Percentiles rank a stretch among this genome's conserved stretches.
Conservation (phyloP, 2,329 filamentous ascomycete species). For the Aschersonia sp. region DNA sequence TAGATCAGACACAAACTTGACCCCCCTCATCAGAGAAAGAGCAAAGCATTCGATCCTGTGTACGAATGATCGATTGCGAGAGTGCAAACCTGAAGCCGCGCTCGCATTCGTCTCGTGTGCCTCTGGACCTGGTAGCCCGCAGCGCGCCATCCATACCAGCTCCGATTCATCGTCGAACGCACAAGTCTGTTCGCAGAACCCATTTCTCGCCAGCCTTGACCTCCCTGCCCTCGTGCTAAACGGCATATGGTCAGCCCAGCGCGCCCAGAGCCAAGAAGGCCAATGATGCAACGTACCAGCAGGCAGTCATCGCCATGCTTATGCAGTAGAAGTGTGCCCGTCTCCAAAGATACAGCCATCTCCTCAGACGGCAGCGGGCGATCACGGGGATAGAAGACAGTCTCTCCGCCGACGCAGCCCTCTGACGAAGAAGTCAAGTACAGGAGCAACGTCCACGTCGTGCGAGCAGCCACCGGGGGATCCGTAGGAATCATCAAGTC, state of each 20-base stretch:
- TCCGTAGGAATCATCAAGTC: slow-evolving; percentile 39
- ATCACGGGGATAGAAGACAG: slow-evolving; percentile 74
- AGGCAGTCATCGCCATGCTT: slow-evolving; percentile 83
- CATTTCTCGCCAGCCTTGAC: slow-evolving; percentile 77
- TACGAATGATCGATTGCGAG: no score
- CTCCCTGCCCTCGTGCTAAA: slow-evolving; percentile 66
- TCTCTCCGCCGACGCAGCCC: slow-evolving; percentile 74
- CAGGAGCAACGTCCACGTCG: slow-evolving; percentile 83
- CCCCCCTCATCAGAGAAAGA: no score
- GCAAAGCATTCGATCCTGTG: no score
- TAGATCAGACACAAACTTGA: no score
- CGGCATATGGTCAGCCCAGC: neutral
- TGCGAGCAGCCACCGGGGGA: slow-evolving; percentile 25
- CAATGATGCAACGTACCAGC: slow-evolving; percentile 33
- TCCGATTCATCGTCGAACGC: slow-evolving; percentile 34
- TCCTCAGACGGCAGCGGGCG: slow-evolving; percentile 42
- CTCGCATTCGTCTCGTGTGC: no score
- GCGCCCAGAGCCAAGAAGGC: neutral
- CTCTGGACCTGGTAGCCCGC: neutral
- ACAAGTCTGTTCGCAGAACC: slow-evolving; percentile 77
- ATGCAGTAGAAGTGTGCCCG: slow-evolving; percentile 77
- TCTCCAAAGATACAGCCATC: slow-evolving; percentile 59
- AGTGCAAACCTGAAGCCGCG: no score
- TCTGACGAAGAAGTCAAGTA: slow-evolving; percentile 68
- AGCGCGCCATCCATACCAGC: slow-evolving; percentile 2